These are phyloP conservation scores for Phytopythium helicoides DNA, from an alignment of 352 stramenopile genomes.

Conservation along the genomic window DNA sequence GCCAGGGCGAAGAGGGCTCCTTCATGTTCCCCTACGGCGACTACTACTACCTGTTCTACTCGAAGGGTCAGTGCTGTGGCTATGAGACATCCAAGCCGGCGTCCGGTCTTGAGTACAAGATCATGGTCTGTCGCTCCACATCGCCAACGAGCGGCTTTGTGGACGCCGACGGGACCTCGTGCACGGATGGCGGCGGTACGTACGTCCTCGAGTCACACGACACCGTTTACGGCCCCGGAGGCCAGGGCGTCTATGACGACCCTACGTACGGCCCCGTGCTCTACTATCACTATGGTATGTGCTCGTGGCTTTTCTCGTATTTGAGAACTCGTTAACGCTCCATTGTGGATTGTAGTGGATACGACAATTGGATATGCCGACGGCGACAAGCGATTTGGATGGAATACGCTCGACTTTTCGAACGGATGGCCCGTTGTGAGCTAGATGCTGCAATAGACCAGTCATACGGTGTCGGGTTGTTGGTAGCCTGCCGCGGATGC, in stretches of 20 bases:
- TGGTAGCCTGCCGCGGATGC: no score
- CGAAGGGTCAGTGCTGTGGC: constrained; percentile 35
- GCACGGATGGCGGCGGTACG: constrained; percentile 39
- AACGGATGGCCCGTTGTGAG: constrained; percentile 40
- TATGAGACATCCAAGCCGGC: constrained; percentile 28
- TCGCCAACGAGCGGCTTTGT: constrained; percentile 30
- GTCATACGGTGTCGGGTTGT: no score
- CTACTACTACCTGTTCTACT: constrained; percentile 51
- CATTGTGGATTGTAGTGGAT: constrained; percentile 27
- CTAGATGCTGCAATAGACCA: no score
- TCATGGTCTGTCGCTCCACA: constrained; percentile 39
- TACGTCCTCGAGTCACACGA: constrained; percentile 39
- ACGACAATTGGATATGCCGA: constrained; percentile 41
- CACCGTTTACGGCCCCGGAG: constrained; percentile 44
- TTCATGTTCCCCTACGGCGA: constrained; percentile 33
- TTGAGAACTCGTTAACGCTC: no score
- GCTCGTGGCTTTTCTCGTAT: no score
- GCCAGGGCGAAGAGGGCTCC: constrained; percentile 29
- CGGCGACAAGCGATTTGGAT: constrained; percentile 47
- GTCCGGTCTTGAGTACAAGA: constrained; percentile 43
- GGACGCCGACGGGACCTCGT: constrained; percentile 28
- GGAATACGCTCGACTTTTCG: constrained; percentile 50
- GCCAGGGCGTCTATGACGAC: constrained; percentile 46
- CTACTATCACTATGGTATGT: constrained; percentile 58
- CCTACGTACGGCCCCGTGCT: constrained; percentile 34